Percentiles rank a stretch among this genome's conserved stretches.
Evolutionary conservation across 2,329 filamentous ascomycete genomes (phyloP).

Genomic region (Coniochaeta hoffmannii): DNA sequence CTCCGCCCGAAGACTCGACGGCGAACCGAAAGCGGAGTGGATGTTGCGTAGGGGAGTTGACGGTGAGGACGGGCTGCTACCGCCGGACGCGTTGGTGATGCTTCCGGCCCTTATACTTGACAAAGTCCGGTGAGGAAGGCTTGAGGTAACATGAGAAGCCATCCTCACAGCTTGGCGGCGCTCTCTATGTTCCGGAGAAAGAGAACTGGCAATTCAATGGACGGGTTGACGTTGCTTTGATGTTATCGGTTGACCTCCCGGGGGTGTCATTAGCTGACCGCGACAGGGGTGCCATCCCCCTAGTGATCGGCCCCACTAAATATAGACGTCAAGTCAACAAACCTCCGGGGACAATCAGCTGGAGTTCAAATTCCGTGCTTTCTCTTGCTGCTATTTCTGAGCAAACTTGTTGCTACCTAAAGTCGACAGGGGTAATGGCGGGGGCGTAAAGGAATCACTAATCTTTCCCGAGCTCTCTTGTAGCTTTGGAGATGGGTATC

Average conservation of each 20-base stretch:
- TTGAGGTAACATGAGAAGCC: conserved; percentile 34
- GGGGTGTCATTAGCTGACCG: neutral
- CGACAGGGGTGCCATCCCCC: neutral
- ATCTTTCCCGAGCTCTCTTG: neutral
- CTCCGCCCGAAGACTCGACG: conserved; percentile 60
- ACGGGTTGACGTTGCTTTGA: neutral
- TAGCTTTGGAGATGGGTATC: conserved; percentile 48
- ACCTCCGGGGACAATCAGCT: neutral
- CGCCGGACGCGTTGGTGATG: conserved; percentile 9
- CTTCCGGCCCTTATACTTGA: conserved; percentile 46
- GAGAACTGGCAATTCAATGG: neutral
- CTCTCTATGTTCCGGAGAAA: neutral
- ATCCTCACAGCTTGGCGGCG: conserved; percentile 19
- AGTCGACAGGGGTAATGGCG: too few species aligned
- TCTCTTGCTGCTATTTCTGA: too few species aligned
- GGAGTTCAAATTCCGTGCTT: too few species aligned
- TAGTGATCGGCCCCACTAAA: neutral
- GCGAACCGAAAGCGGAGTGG: conserved; percentile 48
- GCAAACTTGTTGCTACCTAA: too few species aligned
- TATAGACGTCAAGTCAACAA: neutral
- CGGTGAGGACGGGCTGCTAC: conserved; percentile 35
- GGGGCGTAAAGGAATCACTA: neutral
- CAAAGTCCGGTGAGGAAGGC: conserved; percentile 50
- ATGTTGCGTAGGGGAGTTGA: conserved; percentile 53
- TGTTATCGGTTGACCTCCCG: neutral